Percentiles rank a stretch among this genome's conserved stretches.
Conservation (phyloP, 2,329 filamentous ascomycete species). For the Stachybotrys chartarum region DNA sequence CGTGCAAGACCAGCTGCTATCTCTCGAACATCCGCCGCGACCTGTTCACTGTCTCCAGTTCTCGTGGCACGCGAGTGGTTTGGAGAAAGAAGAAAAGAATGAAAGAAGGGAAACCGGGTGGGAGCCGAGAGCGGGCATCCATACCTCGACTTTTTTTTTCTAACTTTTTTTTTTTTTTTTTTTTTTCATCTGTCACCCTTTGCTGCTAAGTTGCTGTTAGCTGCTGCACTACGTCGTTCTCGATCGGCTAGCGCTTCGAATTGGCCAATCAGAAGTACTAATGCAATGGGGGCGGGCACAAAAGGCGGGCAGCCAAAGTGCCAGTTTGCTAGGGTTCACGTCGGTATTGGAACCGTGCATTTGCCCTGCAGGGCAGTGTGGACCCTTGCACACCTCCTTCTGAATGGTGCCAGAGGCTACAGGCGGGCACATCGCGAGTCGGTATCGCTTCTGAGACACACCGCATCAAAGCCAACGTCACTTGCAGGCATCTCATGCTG, state of each 20-base stretch:
- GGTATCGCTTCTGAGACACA: not conserved
- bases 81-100: constrained; percentile 10
- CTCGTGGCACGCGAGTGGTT: constrained; percentile 9
- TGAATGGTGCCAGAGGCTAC: not conserved
- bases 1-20: constrained; percentile 27
- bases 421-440: not conserved
- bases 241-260: not conserved
- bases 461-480: not conserved
- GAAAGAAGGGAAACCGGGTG: constrained; percentile 3
- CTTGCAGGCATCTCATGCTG: not conserved
- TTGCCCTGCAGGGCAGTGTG: not conserved
- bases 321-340: not conserved
- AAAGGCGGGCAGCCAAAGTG: not conserved
- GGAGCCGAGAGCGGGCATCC: constrained; percentile 10
- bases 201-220: not conserved
- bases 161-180: constrained; percentile 3
- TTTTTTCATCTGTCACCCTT: constrained; percentile 1
- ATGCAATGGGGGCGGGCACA: not conserved
- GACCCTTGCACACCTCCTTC: not conserved
- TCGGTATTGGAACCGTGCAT: not conserved
- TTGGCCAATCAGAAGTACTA: not conserved
- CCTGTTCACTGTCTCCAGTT: constrained; percentile 2
- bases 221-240: not conserved
- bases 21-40: constrained; percentile 29
- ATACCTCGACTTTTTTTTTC: constrained; percentile 20